Conservation (phyloP, 2,329 filamentous ascomycete species). For the Sclerotinia subarctica region DNA sequence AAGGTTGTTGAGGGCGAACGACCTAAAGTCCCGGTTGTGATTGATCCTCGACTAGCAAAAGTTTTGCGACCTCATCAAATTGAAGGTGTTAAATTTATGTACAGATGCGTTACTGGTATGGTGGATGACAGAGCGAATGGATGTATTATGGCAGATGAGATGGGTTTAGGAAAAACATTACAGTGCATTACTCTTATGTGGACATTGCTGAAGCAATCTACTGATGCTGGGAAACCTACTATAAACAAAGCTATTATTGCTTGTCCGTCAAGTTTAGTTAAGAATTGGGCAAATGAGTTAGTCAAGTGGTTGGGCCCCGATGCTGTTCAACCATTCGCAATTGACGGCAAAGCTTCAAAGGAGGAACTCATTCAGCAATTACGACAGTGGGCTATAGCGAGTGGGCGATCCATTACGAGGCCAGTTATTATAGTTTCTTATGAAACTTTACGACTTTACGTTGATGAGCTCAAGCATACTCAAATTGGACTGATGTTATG, state of each 20-base stretch:
- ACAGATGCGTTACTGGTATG: constrained; percentile 90
- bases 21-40: constrained; percentile 93
- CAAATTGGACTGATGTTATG: constrained; percentile 91
- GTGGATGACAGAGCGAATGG: constrained; percentile 91
- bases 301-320: constrained; percentile 94
- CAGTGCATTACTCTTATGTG: constrained; percentile 97
- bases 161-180: constrained; percentile 95
- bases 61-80: constrained; percentile 94
- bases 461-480: constrained; percentile 83
- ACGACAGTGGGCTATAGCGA: constrained; percentile 90
- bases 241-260: constrained; percentile 97
- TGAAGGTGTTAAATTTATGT: constrained; percentile 97
- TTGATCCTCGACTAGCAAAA: constrained; percentile 85
- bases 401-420: constrained; percentile 61
- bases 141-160: constrained; percentile 99
- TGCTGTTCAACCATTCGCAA: constrained; percentile 88
- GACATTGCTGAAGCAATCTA: constrained; percentile 93
- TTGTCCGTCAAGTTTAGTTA: constrained; percentile 91
- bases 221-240: constrained; percentile 87
- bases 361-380: constrained; percentile 88
- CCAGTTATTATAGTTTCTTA: constrained; percentile 98
- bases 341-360: constrained; percentile 94
- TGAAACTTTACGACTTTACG: constrained; percentile 88
- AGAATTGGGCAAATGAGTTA: constrained; percentile 97
- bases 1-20: constrained; percentile 78